Evolutionary conservation across 1,284 basidiomycete species (phyloP), one percentile per base, ranked within the genome.

Genomic region (Ustilago shanxiensis): DNA sequence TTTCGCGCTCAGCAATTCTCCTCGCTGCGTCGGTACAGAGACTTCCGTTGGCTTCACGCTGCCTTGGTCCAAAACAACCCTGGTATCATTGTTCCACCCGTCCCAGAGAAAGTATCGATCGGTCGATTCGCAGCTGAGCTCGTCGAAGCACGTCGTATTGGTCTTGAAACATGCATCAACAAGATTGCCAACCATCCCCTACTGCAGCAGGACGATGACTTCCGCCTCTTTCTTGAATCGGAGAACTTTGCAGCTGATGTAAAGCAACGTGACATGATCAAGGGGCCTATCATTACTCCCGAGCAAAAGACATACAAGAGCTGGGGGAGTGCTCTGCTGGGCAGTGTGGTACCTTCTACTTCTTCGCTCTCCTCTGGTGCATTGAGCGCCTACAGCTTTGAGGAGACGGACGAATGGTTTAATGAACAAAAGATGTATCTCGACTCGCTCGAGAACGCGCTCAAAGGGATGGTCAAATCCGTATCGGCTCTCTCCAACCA

Each of bases 341-440:
- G 72, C 20, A 59, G 45, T 26, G 59, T 83, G 3, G 78, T 80
- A 8, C 79, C 82, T 1, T 60, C 65, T n/a, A 72, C 72, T 0
- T 81, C 79, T 14, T 60, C 81, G 11, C 71, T 68, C 14, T 73
- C 76, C 22, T 59, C 69, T 13, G 70, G 73, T 10, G 60, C 73
- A 16, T 45, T 74, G 18, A 72, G 69, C 13, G 95, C 94, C 1
- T 91, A 93, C 9, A 90, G 92, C 62, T 99, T 96, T 86, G 89
- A 93, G 77, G 96, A 99, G 87, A 93, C 91, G 16, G 96, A 99
- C 83, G 95, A 98, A 90, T 99, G 95, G 95, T 99, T 98, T 81
- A 94, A 97, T 81, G 90, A 91, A 74, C 92, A 95, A 85, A 93
- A 92, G 69, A 86, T 88, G 0, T 95, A 95, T 83, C 89, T 99